A percentile compares a stretch with the other conserved stretches of the same genome.
phyloP scores from a whole-genome alignment of 306 rosid genomes.

The Malus sylvestris region DNA sequence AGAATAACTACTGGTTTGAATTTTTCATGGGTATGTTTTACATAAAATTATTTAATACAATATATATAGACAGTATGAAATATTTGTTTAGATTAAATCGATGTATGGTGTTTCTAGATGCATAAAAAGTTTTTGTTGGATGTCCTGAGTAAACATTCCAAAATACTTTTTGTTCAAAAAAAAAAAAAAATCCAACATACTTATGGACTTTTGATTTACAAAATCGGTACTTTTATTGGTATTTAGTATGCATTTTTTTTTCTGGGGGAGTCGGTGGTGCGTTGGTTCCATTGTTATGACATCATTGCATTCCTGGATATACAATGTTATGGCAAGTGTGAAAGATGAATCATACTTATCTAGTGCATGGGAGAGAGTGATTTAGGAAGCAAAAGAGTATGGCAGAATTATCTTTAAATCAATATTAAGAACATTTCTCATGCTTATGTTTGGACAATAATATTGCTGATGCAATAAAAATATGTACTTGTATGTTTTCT shows the following conservation, averaged over 20 bases:
- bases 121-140: not conserved
- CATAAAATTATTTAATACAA: not conserved
- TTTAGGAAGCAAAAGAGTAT: not conserved
- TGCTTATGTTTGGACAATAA: not conserved
- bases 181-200: no score
- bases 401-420: not conserved
- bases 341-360: not conserved
- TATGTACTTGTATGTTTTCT: not conserved
- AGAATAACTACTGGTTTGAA: conserved; percentile 90
- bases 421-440: not conserved
- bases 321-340: not conserved
- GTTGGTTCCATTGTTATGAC: not conserved
- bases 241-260: not conserved
- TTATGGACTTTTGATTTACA: not conserved
- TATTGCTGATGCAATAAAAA: not conserved
- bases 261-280: not conserved
- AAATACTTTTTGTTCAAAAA: not conserved
- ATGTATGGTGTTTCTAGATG: not conserved
- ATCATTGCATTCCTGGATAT: not conserved
- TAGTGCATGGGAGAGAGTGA: not conserved
- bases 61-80: not conserved
- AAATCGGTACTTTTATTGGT: not conserved
- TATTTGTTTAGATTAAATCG: not conserved
- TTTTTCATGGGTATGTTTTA: conserved; percentile 87
- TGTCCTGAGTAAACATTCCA: not conserved